These are phyloP conservation scores for Datura wrightii DNA, from an alignment of 257 asterid species.

Conservation along the genomic window DNA sequence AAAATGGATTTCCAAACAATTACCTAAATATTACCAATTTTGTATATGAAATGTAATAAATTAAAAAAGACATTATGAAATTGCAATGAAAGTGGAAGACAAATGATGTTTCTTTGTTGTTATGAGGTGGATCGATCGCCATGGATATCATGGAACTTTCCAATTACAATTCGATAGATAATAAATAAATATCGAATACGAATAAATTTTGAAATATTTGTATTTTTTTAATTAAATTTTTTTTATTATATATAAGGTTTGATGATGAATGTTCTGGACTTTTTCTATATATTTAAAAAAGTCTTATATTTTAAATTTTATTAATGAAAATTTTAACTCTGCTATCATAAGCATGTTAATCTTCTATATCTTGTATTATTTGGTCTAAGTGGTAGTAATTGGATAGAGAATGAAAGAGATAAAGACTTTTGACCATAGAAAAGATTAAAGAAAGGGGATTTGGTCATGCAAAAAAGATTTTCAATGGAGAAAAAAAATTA, in stretches of 20 bases:
- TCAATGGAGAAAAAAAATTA: conserved; percentile 12
- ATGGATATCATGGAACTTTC: neutral
- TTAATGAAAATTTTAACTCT: no score
- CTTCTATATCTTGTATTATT: conserved; percentile 4
- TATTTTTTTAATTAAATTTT: no score
- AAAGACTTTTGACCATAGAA: conserved; percentile 34
- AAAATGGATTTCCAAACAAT: neutral
- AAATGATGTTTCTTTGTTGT: neutral
- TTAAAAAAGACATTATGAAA: neutral
- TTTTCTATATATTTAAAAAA: no score
- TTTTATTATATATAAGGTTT: no score
- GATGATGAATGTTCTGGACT: no score
- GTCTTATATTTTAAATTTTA: no score
- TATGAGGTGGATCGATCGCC: neutral
- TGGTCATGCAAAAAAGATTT: conserved; percentile 33
- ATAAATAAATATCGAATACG: neutral
- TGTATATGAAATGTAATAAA: neutral
- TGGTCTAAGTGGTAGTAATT: conserved; percentile 30
- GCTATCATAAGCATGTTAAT: neutral
- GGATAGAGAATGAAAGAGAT: conserved; percentile 20
- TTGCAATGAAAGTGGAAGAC: neutral
- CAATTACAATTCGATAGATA: neutral
- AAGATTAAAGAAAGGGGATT: conserved; percentile 6
- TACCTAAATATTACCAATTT: neutral
- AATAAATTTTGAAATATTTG: neutral